Evolutionary conservation across 108 stramenopile genomes (phyloP), one percentile per base, ranked within the genome.

Genomic region (Discostella stelligeroides): DNA sequence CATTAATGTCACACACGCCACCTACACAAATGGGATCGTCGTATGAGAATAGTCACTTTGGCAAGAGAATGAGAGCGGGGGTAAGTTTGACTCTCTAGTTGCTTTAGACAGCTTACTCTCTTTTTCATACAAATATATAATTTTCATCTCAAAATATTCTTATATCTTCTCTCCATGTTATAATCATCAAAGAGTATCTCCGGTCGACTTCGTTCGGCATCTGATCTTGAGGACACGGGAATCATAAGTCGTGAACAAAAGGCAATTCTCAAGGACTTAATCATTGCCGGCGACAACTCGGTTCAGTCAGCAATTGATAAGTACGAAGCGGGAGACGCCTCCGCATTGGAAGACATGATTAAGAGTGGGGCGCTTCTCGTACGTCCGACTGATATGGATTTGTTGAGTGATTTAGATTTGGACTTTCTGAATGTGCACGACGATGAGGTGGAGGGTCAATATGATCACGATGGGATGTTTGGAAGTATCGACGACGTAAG

Each of bases 191-290:
- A 91, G 88, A 92, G 90, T 60, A 83, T 95, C 42, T 92, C 90
- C 4, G 90, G 90, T 47, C 80, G 92, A 40, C 76, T 95, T 29
- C 77, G 88, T 55, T 88, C 88, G 21, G 88, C 89, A 49, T 84
- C 91, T 17, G 95, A 93, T 56, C 76, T 95, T 42, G 92, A 95
- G 75, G 87, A 90, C 65, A 86, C 77, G 62, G 95, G 95, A 10
- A 74, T 94, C 43, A 92, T 96, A 27, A 86, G 84, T 70, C 80
- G 85, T 39, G 76, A 90, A 27, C 91, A 93, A 72, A 93, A 94
- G 73, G 84, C 85, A n/a, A 73, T 96, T 51, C 68, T 96, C 48
- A 93, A 96, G 73, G 95, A 96, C 76, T 72, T 94, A n/a, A 86
- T 96, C 7, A 96, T 96, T 43, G 79, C 89, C 14, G 95, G 92